phyloP scores from a whole-genome alignment of 2,329 filamentous ascomycete genomes.

The Scytalidium sp. region DNA sequence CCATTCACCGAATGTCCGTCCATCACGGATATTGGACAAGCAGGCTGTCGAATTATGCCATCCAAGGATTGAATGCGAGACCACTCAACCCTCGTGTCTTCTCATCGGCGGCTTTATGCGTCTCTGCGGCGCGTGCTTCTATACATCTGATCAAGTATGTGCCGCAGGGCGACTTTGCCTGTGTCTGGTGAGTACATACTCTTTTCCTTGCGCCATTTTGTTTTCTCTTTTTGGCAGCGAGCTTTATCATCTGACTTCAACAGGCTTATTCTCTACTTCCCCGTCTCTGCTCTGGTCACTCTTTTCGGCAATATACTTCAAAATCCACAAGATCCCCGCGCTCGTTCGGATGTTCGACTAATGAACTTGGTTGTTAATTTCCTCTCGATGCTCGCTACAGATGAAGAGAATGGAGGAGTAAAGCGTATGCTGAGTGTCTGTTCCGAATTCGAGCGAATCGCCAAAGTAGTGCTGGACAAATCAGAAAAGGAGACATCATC shows the following conservation, averaged over 20 bases:
- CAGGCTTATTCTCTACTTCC: slow-evolving; percentile 92
- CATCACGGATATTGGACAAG: slow-evolving; percentile 99
- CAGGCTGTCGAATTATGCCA: slow-evolving; percentile 88
- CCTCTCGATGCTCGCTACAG: slow-evolving; percentile 81
- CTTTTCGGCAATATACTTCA: slow-evolving; percentile 95
- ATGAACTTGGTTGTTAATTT: slow-evolving; percentile 95
- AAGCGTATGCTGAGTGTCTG: slow-evolving; percentile 93
- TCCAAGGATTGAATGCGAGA: slow-evolving; percentile 86
- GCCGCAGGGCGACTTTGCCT: slow-evolving; percentile 89
- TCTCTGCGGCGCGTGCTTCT: slow-evolving; percentile 86
- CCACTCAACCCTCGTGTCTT: slow-evolving; percentile 93
- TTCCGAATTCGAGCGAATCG: slow-evolving; percentile 94
- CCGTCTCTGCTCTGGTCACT: slow-evolving; percentile 90
- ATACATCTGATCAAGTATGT: slow-evolving; percentile 96
- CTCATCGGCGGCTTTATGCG: slow-evolving; percentile 87
- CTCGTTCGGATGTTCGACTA: slow-evolving; percentile 81
- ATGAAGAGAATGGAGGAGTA: slow-evolving; percentile 86
- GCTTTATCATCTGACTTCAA: slow-evolving; percentile 26
- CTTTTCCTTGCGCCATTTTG: neutral
- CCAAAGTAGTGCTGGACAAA: slow-evolving; percentile 85
- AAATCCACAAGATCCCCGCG: slow-evolving; percentile 85
- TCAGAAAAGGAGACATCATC: slow-evolving; percentile 70
- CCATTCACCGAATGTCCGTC: slow-evolving; percentile 97
- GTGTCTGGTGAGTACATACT: slow-evolving; percentile 73
- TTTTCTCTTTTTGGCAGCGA: neutral